Evolutionary conservation across 192 early-diverging fungal genomes (phyloP).

Genomic region (Backusella westeae): DNA sequence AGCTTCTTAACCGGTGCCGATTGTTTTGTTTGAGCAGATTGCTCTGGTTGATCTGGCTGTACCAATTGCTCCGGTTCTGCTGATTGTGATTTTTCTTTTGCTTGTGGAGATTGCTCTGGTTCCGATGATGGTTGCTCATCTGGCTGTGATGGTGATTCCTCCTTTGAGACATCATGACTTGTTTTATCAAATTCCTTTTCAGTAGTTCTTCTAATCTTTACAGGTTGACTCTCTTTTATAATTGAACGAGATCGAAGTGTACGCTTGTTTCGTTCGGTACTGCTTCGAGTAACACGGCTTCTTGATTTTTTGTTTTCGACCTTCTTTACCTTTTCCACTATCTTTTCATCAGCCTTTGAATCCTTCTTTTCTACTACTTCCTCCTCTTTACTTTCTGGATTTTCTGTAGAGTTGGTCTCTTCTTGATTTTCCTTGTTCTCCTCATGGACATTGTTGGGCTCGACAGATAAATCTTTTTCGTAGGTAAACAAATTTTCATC

Average conservation of each 20-base stretch:
- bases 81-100: background rate
- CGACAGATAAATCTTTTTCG: background rate
- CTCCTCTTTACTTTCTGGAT: background rate
- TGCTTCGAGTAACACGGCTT: background rate
- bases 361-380: background rate
- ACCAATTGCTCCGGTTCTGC: background rate
- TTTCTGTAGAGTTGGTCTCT: background rate
- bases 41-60: background rate
- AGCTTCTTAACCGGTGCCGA: background rate
- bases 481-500: conserved; percentile 55
- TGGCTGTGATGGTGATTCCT: background rate
- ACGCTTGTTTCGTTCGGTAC: background rate
- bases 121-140: background rate
- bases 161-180: conserved; percentile 9
- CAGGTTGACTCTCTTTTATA: background rate
- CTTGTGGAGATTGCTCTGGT: background rate
- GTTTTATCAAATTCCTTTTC: background rate
- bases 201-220: background rate
- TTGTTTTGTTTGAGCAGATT: background rate
- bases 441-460: background rate
- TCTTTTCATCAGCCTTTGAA: background rate
- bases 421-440: background rate
- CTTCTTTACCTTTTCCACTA: background rate
- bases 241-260: background rate
- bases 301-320: background rate